phyloP scores from a whole-genome alignment of 2,329 filamentous ascomycete species.

The Didymella glomerata region DNA sequence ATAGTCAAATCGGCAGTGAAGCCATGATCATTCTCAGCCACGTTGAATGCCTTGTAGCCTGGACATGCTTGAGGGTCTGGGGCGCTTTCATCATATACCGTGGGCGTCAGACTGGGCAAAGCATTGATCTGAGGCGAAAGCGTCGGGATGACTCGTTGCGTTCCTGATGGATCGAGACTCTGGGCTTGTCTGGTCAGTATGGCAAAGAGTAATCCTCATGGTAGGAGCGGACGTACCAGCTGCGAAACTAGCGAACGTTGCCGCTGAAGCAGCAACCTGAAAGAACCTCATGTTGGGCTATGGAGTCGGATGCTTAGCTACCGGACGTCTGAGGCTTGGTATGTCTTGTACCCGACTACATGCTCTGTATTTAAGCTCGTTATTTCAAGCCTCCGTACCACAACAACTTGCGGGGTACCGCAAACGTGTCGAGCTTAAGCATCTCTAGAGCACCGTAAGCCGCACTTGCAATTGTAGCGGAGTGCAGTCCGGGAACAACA shows the following conservation, averaged over 20 bases:
- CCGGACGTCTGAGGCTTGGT: background rate
- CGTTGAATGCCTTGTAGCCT: slow-evolving; percentile 70
- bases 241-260: slow-evolving; percentile 2
- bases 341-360: background rate
- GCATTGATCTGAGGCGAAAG: slow-evolving; percentile 20
- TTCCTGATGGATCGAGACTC: slow-evolving; percentile 6
- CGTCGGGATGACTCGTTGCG: slow-evolving; percentile 15
- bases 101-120: slow-evolving; percentile 26
- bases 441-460: background rate
- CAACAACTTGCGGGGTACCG: slow-evolving; percentile 4
- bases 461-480: slow-evolving; percentile 6
- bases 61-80: slow-evolving; percentile 59
- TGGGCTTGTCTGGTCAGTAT: slow-evolving; percentile 1
- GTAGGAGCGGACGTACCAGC: background rate
- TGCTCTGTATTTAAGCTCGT: slow-evolving; percentile 13
- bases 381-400: background rate
- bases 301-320: background rate
- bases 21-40: slow-evolving; percentile 60
- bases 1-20: slow-evolving; percentile 69
- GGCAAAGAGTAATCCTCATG: background rate
- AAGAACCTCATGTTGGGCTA: slow-evolving; percentile 1
- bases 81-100: slow-evolving; percentile 24
- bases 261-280: background rate
- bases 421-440: background rate
- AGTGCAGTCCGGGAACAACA: slow-evolving; percentile 5